A percentile compares a stretch with the other conserved stretches of the same genome.
These are phyloP conservation scores for Candida boleticola DNA, from an alignment of 805 yeast genomes.

Conservation along the genomic window DNA sequence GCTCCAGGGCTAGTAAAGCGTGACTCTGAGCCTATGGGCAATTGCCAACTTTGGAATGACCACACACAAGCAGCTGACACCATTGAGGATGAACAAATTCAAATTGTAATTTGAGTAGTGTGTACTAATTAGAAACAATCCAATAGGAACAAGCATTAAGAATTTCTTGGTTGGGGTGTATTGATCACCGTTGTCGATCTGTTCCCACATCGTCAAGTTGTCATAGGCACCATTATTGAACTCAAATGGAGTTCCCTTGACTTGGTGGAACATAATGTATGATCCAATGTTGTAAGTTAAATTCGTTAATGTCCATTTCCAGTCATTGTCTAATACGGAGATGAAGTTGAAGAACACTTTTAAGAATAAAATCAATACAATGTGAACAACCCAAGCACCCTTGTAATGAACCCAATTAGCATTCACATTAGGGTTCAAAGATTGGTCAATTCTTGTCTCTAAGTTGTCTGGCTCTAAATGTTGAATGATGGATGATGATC, in stretches of 20 bases:
- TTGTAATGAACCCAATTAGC: slow-evolving; percentile 96
- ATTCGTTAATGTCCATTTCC: slow-evolving; percentile 93
- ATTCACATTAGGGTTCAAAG: slow-evolving; percentile 82
- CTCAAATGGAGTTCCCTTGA: slow-evolving; percentile 96
- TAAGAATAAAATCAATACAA: slow-evolving; percentile 73
- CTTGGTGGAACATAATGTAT: slow-evolving; percentile 93
- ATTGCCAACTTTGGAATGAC: slow-evolving; percentile 90
- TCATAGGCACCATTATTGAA: slow-evolving; percentile 96
- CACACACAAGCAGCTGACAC: slow-evolving; percentile 77
- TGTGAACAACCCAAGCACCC: slow-evolving; percentile 95
- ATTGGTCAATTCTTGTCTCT: slow-evolving; percentile 91
- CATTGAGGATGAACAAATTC: slow-evolving; percentile 73
- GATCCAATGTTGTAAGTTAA: slow-evolving; percentile 87
- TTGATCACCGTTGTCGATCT: slow-evolving; percentile 91
- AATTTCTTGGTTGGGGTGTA: slow-evolving; percentile 96
- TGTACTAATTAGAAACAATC: slow-evolving; percentile 78
- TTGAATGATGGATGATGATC: slow-evolving; percentile 85
- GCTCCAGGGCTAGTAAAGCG: too few species aligned
- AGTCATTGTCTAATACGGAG: slow-evolving; percentile 76
- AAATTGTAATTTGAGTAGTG: slow-evolving; percentile 88
- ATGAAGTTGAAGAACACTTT: slow-evolving; percentile 76
- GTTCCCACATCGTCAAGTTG: slow-evolving; percentile 98
- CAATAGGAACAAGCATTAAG: slow-evolving; percentile 88
- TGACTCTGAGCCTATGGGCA: slow-evolving; percentile 73
- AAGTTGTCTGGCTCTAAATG: slow-evolving; percentile 91